Conservation (phyloP, 371 early-diverging fungal species). For the Aphelidium insulamus region DNA sequence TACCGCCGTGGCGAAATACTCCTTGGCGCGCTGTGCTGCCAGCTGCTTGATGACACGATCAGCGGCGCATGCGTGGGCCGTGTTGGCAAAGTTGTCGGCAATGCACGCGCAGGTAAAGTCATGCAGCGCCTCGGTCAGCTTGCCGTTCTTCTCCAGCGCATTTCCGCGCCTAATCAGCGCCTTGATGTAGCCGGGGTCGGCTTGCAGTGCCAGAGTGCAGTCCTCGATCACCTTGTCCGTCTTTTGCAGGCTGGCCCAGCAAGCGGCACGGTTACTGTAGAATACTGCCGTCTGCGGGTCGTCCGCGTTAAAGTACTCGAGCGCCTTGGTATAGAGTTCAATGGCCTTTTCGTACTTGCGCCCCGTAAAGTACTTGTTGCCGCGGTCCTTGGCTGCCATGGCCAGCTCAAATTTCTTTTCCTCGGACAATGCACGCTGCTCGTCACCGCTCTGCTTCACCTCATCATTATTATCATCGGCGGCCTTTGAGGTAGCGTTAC, state of each 20-base stretch:
- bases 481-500: too few species aligned
- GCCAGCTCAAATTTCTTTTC: constrained; percentile 27
- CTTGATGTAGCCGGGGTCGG: constrained; percentile 8
- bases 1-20: constrained; percentile 9
- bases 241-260: constrained; percentile 45
- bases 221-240: constrained; percentile 36
- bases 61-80: constrained; percentile 48
- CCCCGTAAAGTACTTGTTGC: constrained; percentile 63
- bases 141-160: constrained; percentile 6
- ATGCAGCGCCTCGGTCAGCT: not conserved
- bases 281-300: constrained; percentile 35
- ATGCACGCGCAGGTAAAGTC: constrained; percentile 83
- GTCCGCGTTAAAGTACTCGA: constrained; percentile 39
- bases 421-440: too few species aligned
- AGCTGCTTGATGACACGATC: constrained; percentile 72
- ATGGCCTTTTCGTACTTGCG: constrained; percentile 67
- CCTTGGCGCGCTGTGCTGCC: constrained; percentile 48
- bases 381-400: constrained; percentile 51
- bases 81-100: constrained; percentile 75
- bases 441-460: too few species aligned
- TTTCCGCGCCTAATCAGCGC: constrained; percentile 9
- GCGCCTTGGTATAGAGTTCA: constrained; percentile 64
- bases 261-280: constrained; percentile 86
- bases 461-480: too few species aligned
- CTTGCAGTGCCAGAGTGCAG: constrained; percentile 12